phyloP scores from a whole-genome alignment of 441 rosid genomes.

The Pelargonium fulgidum region DNA sequence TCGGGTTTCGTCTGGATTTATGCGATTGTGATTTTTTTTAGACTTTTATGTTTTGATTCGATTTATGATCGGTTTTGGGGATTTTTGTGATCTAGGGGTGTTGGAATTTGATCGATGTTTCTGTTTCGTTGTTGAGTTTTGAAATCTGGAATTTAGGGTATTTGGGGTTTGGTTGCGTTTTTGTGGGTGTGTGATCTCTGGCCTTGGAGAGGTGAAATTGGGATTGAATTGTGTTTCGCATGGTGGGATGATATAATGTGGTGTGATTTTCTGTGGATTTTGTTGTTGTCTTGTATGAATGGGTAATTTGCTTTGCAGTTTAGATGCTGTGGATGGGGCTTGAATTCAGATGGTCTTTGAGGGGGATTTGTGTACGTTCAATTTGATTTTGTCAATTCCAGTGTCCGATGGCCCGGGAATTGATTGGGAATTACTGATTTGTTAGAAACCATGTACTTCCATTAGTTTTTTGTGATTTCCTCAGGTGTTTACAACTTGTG shows the following conservation, averaged over 20 bases:
- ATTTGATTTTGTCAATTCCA: neutral
- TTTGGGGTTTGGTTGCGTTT: neutral
- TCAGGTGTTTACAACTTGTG: neutral
- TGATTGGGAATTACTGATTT: neutral
- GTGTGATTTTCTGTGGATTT: neutral
- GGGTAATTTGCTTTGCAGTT: neutral
- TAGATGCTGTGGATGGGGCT: too few species aligned
- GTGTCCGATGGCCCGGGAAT: neutral
- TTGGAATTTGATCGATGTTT: neutral
- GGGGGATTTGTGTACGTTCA: too few species aligned
- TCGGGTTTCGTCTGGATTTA: neutral
- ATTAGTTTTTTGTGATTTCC: neutral
- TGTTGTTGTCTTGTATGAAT: neutral
- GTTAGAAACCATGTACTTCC: neutral
- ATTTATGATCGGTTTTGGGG: neutral
- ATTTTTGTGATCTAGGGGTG: neutral
- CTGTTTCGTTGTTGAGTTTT: too few species aligned
- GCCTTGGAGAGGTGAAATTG: neutral
- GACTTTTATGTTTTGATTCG: neutral
- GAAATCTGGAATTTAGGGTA: too few species aligned
- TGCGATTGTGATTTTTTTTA: neutral
- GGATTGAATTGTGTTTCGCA: neutral
- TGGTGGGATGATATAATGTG: neutral
- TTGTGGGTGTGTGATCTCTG: neutral
- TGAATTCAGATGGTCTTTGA: too few species aligned